Evolutionary conservation across 495 filamentous ascomycete genomes (phyloP).

Genomic region (Hyaloscypha finlandica): DNA sequence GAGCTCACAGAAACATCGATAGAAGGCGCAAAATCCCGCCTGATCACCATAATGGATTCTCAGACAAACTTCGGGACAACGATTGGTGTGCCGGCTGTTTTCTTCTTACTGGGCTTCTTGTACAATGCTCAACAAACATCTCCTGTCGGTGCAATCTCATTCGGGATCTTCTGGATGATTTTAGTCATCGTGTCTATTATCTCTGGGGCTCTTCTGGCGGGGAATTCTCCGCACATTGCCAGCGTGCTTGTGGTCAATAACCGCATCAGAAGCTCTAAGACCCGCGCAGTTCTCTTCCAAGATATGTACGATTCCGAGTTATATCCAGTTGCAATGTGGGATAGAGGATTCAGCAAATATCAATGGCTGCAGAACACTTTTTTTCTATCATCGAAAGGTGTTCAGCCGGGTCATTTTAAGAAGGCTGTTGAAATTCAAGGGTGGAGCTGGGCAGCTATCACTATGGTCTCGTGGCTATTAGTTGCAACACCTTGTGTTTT

Average conservation of each 20-base stretch:
- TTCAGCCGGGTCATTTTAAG: not conserved
- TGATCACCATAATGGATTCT: constrained; percentile 2
- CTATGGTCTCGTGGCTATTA: not conserved
- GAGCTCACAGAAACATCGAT: not conserved
- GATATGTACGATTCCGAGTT: not conserved
- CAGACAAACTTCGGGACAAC: constrained; percentile 3
- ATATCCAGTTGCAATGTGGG: not conserved
- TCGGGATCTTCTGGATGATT: not conserved
- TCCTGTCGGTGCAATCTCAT: not conserved
- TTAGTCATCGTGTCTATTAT: not conserved
- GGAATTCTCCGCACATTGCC: not conserved
- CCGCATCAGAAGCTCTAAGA: not conserved
- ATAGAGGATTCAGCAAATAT: not conserved
- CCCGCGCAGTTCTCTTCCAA: not conserved
- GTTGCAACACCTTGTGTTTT: not conserved
- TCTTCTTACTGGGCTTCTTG: constrained; percentile 3
- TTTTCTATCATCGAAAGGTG: not conserved
- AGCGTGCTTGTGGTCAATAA: not conserved
- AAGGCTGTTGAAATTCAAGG: not conserved
- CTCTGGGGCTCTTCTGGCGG: not conserved
- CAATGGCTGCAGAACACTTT: not conserved
- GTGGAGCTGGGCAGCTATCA: not conserved
- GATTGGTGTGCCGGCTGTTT: constrained; percentile 7
- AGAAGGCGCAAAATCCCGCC: not conserved
- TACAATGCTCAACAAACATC: not conserved